Conservation (phyloP, 768 basidiomycete species). For the Pisolithus tinctorius region DNA sequence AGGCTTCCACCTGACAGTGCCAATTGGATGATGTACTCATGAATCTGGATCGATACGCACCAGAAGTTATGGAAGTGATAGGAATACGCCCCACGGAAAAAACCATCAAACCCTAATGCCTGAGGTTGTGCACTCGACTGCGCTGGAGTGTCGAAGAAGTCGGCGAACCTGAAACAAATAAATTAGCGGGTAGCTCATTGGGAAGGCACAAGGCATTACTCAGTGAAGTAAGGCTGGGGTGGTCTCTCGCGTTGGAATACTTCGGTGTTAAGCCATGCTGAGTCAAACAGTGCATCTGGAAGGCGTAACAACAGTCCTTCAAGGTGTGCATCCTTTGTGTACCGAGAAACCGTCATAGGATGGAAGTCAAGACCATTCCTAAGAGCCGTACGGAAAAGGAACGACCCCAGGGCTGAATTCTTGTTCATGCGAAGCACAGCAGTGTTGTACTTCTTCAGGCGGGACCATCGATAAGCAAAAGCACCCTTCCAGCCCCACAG, state of each 20-base stretch:
- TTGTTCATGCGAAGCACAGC: conserved; percentile 94
- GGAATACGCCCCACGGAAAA: conserved; percentile 92
- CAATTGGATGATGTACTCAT: background rate
- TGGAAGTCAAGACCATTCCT: conserved; percentile 96
- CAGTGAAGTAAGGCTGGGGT: conserved; percentile 88
- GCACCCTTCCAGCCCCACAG: conserved; percentile 96
- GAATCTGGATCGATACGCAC: conserved; percentile 33
- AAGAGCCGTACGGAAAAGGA: conserved; percentile 90
- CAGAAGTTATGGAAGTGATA: conserved; percentile 97
- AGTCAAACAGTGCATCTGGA: conserved; percentile 94
- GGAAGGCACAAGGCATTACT: conserved; percentile 35
- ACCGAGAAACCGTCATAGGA: conserved; percentile 89
- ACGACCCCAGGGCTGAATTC: conserved; percentile 83
- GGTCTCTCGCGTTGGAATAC: conserved; percentile 87
- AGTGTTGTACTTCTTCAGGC: conserved; percentile 90
- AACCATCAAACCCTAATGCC: conserved; percentile 87
- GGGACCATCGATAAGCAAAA: conserved; percentile 95
- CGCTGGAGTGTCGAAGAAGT: conserved; percentile 81
- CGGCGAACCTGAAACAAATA: conserved; percentile 54
- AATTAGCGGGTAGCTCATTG: background rate
- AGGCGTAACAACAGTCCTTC: conserved; percentile 80
- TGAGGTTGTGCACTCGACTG: conserved; percentile 74
- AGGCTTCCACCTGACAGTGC: conserved; percentile 77
- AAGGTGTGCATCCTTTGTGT: conserved; percentile 82
- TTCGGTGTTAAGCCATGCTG: conserved; percentile 95